Evolutionary conservation across 306 rosid species (phyloP), one percentile per base, ranked within the genome.

Genomic region (Castanospermum australe): DNA sequence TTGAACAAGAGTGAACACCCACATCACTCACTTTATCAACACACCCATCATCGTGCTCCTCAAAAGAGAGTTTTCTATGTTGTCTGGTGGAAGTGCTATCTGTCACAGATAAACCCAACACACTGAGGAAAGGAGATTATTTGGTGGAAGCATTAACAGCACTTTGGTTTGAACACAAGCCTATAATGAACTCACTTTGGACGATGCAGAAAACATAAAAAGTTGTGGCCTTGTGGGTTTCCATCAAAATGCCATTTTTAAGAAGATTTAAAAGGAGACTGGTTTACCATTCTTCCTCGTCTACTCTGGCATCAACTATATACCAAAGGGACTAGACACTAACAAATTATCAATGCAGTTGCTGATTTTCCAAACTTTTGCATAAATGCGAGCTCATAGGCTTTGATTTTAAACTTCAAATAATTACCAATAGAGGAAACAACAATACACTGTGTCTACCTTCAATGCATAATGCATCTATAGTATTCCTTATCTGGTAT

Each of bases 1-100:
- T 80, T 8, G 84, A 36, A 66, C 78, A 67, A 25, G 69, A 73
- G 70, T 72, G 52, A 67, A 82, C 52, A 74, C 71, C 86, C 71
- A 15, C 56, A 64, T 63, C 88, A 76, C 86, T 83, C 75, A 61
- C 81, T 59, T 88, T 86, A 51, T 86, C 94, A 41, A 81, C 83
- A 24, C 83, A 76, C 51, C 77, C 89, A 61, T 85, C 83, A 18
- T 88, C 92, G 6, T 82, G 65, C 25, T 85, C 89, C 62, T 84
- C 88, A 25, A 90, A 87, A 68, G 68, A 51, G 36, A 54, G 86
- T 39, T 76, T 92, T 79, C 90, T 73, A 52, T 71, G 77, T 24
- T 80, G 83, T n/a, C n/a, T n/a, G n/a, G 56, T 67, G 13, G 77
- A 75, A 70, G 47, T 68, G 65, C 85, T 80, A 57, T 85, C 92